Conservation (phyloP, 163 green algal genomes). For the Chlorella variabilis region DNA sequence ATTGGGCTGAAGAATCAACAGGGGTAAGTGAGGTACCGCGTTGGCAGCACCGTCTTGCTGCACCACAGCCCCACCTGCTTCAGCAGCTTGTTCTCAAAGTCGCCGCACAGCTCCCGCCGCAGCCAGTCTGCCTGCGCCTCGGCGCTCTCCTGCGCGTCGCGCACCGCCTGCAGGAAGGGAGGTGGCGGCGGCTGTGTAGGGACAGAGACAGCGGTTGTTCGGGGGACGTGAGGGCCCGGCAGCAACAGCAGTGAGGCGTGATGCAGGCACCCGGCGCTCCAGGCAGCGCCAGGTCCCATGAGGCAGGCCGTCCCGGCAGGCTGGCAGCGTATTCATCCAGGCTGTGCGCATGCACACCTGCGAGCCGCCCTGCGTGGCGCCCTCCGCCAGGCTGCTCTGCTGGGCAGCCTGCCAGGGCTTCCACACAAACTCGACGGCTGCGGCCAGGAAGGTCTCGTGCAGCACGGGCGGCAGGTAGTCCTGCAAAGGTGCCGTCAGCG, state of each 20-base stretch:
- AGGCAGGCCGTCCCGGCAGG: too few species aligned
- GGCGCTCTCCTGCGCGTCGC: conserved; percentile 28
- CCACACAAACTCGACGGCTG: conserved; percentile 89
- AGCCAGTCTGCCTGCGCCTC: conserved; percentile 61
- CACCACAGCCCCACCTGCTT: conserved; percentile 26
- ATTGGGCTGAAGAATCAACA: too few species aligned
- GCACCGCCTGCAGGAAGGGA: conserved; percentile 39
- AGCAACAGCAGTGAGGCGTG: too few species aligned
- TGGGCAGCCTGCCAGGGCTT: conserved; percentile 79
- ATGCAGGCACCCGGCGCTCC: too few species aligned
- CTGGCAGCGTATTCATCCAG: too few species aligned
- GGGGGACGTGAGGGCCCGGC: too few species aligned
- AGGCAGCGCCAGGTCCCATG: too few species aligned
- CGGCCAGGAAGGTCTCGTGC: conserved; percentile 75
- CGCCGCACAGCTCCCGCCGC: conserved; percentile 41
- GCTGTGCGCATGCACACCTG: conserved; percentile 27
- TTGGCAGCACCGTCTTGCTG: too few species aligned
- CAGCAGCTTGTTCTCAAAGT: conserved; percentile 73
- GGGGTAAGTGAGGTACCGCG: too few species aligned
- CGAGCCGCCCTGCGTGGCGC: conserved; percentile 49
- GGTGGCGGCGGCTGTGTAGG: neutral
- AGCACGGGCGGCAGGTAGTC: conserved; percentile 83
- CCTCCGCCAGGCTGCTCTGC: conserved; percentile 6
- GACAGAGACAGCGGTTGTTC: too few species aligned
- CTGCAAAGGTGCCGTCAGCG: too few species aligned